These are phyloP conservation scores for Malbranchea zuffiana DNA, from an alignment of 2,329 filamentous ascomycete species.

Conservation along the genomic window DNA sequence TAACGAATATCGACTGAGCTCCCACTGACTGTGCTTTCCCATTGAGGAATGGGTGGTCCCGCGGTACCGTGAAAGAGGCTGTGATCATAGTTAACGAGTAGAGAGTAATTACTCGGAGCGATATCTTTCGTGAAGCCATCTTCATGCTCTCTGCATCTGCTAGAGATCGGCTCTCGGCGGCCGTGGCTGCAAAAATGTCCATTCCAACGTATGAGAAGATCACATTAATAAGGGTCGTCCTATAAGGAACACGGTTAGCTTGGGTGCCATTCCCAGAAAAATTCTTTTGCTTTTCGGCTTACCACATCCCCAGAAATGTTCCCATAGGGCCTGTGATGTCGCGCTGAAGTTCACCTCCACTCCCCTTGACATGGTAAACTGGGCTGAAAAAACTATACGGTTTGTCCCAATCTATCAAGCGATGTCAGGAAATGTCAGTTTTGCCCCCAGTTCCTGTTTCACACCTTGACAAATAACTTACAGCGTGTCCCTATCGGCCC, in stretches of 20 bases:
- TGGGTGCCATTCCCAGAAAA: too few species aligned
- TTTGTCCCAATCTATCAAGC: conserved; percentile 23
- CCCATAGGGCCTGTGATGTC: conserved; percentile 27
- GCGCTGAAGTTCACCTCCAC: conserved; percentile 20
- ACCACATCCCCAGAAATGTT: conserved; percentile 33
- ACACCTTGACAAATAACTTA: conserved; percentile 14
- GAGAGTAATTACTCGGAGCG: conserved; percentile 34
- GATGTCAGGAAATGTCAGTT: too few species aligned
- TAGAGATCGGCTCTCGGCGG: conserved; percentile 35
- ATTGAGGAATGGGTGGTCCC: conserved; percentile 33
- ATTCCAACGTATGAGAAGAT: conserved; percentile 38
- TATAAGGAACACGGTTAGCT: conserved; percentile 23
- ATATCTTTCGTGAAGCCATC: conserved; percentile 35
- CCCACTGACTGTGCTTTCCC: conserved; percentile 29
- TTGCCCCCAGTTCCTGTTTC: too few species aligned
- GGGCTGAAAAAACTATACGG: conserved; percentile 33
- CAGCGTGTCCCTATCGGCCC: conserved; percentile 28
- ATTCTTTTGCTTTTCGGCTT: too few species aligned
- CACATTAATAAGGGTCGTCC: conserved; percentile 32
- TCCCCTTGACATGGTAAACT: conserved; percentile 24
- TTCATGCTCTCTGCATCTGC: conserved; percentile 36
- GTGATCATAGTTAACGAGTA: conserved; percentile 35
- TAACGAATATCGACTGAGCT: conserved; percentile 30
- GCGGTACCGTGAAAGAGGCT: conserved; percentile 35
- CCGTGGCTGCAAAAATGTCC: conserved; percentile 35